phyloP scores from a whole-genome alignment of 495 filamentous ascomycete genomes.

The Usnea hakonensis region DNA sequence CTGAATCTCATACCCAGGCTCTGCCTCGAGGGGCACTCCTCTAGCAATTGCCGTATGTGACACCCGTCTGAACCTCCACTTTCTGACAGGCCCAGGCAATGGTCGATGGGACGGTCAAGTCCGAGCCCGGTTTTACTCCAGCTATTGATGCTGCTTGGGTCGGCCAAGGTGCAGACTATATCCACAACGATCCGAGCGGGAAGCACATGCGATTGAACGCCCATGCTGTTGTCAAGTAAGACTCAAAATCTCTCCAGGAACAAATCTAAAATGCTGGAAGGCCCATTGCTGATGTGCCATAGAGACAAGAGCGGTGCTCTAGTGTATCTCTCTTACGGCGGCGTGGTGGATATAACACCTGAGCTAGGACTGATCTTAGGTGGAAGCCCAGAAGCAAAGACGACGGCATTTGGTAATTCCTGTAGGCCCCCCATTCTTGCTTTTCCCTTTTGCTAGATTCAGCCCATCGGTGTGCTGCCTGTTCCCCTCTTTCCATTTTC shows the following conservation, averaged over 20 bases:
- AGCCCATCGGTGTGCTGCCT: not conserved
- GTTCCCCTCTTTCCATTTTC: not conserved
- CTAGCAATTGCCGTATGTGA: slow-evolving; percentile 29
- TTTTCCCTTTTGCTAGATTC: not conserved
- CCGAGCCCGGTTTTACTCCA: slow-evolving; percentile 35
- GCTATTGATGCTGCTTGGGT: slow-evolving; percentile 42
- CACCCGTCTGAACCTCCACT: not conserved
- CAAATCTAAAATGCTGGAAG: not conserved
- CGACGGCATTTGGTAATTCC: slow-evolving; percentile 48
- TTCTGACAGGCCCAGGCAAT: slow-evolving; percentile 32
- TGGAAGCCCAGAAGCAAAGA: slow-evolving; percentile 39
- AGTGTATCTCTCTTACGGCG: slow-evolving; percentile 45
- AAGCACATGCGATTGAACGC: slow-evolving; percentile 46
- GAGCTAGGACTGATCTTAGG: slow-evolving; percentile 36
- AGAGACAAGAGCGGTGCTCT: slow-evolving; percentile 31
- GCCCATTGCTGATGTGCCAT: not conserved
- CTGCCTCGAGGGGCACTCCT: slow-evolving; percentile 20
- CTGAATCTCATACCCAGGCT: slow-evolving; percentile 9
- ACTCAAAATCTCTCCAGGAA: not conserved
- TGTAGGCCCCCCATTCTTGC: slow-evolving; percentile 31
- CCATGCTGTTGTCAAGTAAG: slow-evolving; percentile 38
- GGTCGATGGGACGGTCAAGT: slow-evolving; percentile 37
- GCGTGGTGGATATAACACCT: slow-evolving; percentile 35
- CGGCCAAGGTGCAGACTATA: slow-evolving; percentile 44
- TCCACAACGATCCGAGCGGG: slow-evolving; percentile 42